These are phyloP conservation scores for Trichoderma brevicompactum DNA, from an alignment of 2,329 filamentous ascomycete species.

Conservation along the genomic window DNA sequence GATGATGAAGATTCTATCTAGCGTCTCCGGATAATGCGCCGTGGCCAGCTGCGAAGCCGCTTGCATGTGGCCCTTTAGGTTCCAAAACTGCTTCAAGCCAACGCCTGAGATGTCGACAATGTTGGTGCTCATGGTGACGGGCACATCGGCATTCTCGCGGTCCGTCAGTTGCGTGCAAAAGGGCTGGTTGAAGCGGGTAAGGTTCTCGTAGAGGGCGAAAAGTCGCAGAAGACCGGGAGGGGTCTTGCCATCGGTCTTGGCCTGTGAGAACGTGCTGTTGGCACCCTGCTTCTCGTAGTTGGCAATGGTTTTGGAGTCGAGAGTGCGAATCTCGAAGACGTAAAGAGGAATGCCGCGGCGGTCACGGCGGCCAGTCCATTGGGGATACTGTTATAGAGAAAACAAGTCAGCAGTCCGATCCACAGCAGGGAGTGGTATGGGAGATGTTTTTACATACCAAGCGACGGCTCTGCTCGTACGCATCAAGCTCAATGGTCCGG, in stretches of 20 bases:
- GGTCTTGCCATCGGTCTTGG: slow-evolving; percentile 67
- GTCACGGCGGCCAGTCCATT: slow-evolving; percentile 93
- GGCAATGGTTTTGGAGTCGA: slow-evolving; percentile 80
- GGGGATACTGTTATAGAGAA: slow-evolving; percentile 68
- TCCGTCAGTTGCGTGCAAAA: slow-evolving; percentile 76
- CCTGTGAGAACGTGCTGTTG: slow-evolving; percentile 61
- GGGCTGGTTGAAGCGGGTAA: slow-evolving; percentile 85
- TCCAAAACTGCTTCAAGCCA: slow-evolving; percentile 93
- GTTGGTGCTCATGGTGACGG: slow-evolving; percentile 90
- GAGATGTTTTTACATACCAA: slow-evolving; percentile 59
- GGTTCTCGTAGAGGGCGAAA: slow-evolving; percentile 91
- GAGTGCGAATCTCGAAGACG: slow-evolving; percentile 81
- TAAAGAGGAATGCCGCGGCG: slow-evolving; percentile 90
- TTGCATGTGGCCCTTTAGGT: slow-evolving; percentile 91
- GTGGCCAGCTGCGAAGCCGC: slow-evolving; percentile 86
- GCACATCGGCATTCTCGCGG: slow-evolving; percentile 75
- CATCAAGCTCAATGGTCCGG: slow-evolving; percentile 80
- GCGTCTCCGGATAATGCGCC: slow-evolving; percentile 91
- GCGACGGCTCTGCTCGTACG: slow-evolving; percentile 78
- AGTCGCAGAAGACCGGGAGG: slow-evolving; percentile 79
- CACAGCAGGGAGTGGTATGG: neutral
- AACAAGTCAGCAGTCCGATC: neutral
- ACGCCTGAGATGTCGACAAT: slow-evolving; percentile 92
- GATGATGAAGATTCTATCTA: slow-evolving; percentile 72
- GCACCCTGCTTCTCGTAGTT: slow-evolving; percentile 73